Evolutionary conservation across 2,329 filamentous ascomycete genomes (phyloP).

Genomic region (Paraphaeosphaeria minitans): DNA sequence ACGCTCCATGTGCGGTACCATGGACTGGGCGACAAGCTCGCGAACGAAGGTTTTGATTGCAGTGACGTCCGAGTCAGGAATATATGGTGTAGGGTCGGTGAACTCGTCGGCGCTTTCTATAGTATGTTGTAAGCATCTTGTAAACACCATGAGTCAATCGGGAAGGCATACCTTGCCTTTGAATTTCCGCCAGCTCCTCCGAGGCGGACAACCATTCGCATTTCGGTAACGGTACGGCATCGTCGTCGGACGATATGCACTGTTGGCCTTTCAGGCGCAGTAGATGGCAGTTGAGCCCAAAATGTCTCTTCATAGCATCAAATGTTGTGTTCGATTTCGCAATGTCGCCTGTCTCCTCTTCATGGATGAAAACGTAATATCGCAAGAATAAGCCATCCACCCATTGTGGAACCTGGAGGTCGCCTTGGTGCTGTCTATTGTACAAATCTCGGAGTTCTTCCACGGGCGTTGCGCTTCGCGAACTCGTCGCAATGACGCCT

Average conservation of each 20-base stretch:
- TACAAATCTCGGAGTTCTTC: slow-evolving; percentile 87
- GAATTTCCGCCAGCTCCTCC: slow-evolving; percentile 80
- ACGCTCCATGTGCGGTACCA: slow-evolving; percentile 95
- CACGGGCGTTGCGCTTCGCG: slow-evolving; percentile 79
- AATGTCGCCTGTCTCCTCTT: slow-evolving; percentile 95
- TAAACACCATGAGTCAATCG: not conserved
- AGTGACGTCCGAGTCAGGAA: slow-evolving; percentile 90
- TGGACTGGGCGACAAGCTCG: slow-evolving; percentile 93
- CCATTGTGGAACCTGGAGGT: slow-evolving; percentile 77
- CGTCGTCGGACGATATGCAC: slow-evolving; percentile 88
- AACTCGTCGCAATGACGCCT: slow-evolving; percentile 93
- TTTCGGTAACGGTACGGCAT: slow-evolving; percentile 78
- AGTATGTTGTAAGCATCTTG: not conserved
- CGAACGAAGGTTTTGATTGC: slow-evolving; percentile 88
- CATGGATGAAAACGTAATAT: slow-evolving; percentile 95
- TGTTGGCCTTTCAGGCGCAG: slow-evolving; percentile 82
- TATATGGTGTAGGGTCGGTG: slow-evolving; percentile 73
- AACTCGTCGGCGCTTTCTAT: slow-evolving; percentile 70
- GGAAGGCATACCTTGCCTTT: slow-evolving; percentile 59
- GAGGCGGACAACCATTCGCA: slow-evolving; percentile 88
- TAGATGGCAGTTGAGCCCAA: slow-evolving; percentile 93
- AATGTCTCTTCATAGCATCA: slow-evolving; percentile 99
- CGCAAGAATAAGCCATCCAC: slow-evolving; percentile 89
- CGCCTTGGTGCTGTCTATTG: slow-evolving; percentile 78
- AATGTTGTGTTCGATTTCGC: slow-evolving; percentile 86